These are phyloP conservation scores for Hypoxylon lenormandii DNA, from an alignment of 495 filamentous ascomycete genomes.

Conservation along the genomic window DNA sequence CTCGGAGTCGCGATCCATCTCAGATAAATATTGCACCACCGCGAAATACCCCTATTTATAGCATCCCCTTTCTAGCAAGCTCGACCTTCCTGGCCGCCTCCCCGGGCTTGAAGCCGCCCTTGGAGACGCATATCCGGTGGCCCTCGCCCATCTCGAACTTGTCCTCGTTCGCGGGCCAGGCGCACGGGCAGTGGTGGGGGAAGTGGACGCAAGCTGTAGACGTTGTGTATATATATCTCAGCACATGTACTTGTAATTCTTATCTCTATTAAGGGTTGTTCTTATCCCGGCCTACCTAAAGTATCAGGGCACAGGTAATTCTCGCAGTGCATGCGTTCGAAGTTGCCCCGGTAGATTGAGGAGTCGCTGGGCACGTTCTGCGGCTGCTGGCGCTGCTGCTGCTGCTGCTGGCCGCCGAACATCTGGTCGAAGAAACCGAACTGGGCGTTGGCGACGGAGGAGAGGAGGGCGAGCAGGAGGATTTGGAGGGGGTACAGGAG, in stretches of 20 bases:
- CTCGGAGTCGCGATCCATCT: background rate
- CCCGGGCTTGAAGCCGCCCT: constrained; percentile 80
- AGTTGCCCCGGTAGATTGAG: constrained; percentile 77
- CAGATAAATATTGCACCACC: constrained; percentile 14
- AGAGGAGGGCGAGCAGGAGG: constrained; percentile 51
- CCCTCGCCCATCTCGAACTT: constrained; percentile 89
- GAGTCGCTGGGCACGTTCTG: constrained; percentile 86
- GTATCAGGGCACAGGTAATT: constrained; percentile 94
- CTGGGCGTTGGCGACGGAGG: constrained; percentile 64
- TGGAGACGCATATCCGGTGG: constrained; percentile 80
- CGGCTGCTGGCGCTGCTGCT: constrained; percentile 71
- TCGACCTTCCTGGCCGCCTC: constrained; percentile 83
- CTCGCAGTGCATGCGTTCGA: constrained; percentile 76
- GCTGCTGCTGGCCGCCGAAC: constrained; percentile 69
- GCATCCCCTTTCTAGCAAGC: constrained; percentile 81
- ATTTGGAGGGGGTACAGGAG: constrained; percentile 14
- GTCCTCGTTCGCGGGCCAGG: constrained; percentile 82
- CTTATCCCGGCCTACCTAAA: constrained; percentile 61
- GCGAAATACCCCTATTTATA: too few relatives aligned
- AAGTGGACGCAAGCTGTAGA: constrained; percentile 83
- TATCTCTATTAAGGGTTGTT: too few relatives aligned
- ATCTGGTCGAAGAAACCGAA: constrained; percentile 91
- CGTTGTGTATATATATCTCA: background rate
- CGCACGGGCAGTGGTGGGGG: constrained; percentile 93
- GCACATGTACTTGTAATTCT: too few relatives aligned